A percentile compares a stretch with the other conserved stretches of the same genome.
phyloP scores from a whole-genome alignment of 192 early-diverging fungal genomes.

The Gamsiella multidivaricata region DNA sequence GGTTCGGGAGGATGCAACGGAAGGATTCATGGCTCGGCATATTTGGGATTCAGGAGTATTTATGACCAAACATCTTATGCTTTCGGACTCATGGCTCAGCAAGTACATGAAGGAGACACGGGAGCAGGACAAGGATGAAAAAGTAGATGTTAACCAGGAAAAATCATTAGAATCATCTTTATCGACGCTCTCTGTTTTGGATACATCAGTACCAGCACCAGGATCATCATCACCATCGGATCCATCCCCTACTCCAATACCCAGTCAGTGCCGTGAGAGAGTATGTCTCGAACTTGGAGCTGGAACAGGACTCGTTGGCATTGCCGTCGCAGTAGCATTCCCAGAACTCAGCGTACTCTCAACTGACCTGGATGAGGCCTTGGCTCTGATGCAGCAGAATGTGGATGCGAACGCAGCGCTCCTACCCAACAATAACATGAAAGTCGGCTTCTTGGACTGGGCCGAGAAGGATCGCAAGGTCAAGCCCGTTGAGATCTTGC shows the following conservation, averaged over 20 bases:
- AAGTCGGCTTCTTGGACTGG: conserved; percentile 51
- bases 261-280: conserved; percentile 3
- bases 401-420: conserved; percentile 42
- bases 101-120: conserved; percentile 38
- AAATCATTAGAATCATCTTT: conserved; percentile 17
- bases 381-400: conserved; percentile 60
- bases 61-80: conserved; percentile 50
- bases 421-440: conserved; percentile 33
- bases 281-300: conserved; percentile 61
- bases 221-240: background rate
- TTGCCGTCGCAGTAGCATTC: conserved; percentile 56
- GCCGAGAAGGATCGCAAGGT: conserved; percentile 48
- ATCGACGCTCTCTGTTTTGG: conserved; percentile 14
- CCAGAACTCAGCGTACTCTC: conserved; percentile 42
- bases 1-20: conserved; percentile 45
- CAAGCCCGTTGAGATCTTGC: conserved; percentile 44
- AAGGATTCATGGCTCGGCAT: conserved; percentile 52
- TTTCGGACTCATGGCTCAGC: conserved; percentile 42
- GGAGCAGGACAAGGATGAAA: background rate
- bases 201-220: background rate
- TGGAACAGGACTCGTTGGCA: conserved; percentile 63
- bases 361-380: conserved; percentile 60
- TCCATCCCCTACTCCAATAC: background rate
- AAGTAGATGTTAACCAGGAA: background rate
- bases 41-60: conserved; percentile 55